Evolutionary conservation across 1,284 basidiomycete species (phyloP).

Genomic region (Puccinia coronata): DNA sequence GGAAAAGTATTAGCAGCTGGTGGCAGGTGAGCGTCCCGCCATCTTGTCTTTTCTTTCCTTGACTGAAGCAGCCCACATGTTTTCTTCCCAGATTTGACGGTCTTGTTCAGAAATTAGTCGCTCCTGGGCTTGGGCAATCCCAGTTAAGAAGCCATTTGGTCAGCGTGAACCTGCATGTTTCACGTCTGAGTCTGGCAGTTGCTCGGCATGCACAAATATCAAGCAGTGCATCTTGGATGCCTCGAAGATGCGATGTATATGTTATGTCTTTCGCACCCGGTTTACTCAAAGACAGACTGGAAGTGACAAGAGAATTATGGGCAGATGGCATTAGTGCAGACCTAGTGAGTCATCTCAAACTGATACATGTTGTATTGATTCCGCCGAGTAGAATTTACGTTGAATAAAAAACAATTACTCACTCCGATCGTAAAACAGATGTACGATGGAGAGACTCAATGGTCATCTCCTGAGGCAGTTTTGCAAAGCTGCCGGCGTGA

Average conservation of each 20-base stretch:
- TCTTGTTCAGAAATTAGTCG: slow-evolving; percentile 61
- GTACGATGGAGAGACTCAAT: slow-evolving; percentile 42
- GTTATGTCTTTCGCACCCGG: slow-evolving; percentile 76
- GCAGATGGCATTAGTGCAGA: slow-evolving; percentile 78
- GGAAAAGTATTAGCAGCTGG: slow-evolving; percentile 62
- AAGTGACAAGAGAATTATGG: slow-evolving; percentile 77
- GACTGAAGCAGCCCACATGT: neutral
- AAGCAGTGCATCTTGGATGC: slow-evolving; percentile 59
- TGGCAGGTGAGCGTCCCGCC: slow-evolving; percentile 59
- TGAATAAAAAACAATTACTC: neutral
- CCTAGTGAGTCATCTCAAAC: slow-evolving; percentile 69
- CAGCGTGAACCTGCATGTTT: slow-evolving; percentile 51
- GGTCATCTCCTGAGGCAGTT: slow-evolving; percentile 33
- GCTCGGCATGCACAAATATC: slow-evolving; percentile 59
- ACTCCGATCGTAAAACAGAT: slow-evolving; percentile 18
- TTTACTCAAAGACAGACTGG: slow-evolving; percentile 72
- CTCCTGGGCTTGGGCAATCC: slow-evolving; percentile 49
- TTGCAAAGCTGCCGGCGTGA: slow-evolving; percentile 45
- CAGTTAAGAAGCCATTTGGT: slow-evolving; percentile 41
- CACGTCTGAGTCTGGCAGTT: slow-evolving; percentile 60
- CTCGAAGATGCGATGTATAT: slow-evolving; percentile 65
- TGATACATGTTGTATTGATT: neutral
- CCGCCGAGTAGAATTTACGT: neutral
- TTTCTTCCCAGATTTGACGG: slow-evolving; percentile 61
- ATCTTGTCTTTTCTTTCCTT: slow-evolving; percentile 39